These are phyloP conservation scores for Massariosphaeria phaeospora DNA, from an alignment of 495 filamentous ascomycete species.

Conservation along the genomic window DNA sequence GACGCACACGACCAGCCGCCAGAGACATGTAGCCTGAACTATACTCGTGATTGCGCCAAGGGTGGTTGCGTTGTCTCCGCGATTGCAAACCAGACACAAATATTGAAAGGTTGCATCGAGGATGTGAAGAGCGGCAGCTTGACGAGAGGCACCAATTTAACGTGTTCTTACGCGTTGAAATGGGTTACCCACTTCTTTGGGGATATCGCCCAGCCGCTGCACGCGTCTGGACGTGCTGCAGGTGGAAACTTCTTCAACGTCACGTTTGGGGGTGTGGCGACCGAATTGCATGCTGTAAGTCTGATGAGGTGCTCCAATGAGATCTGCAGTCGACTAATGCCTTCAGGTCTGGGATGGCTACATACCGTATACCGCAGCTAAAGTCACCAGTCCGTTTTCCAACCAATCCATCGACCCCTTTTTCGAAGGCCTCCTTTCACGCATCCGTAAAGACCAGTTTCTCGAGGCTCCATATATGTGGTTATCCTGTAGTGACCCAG, in stretches of 20 bases:
- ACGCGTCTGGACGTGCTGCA: constrained; percentile 32
- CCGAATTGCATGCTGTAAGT: constrained; percentile 28
- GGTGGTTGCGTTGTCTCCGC: constrained; percentile 37
- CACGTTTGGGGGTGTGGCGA: constrained; percentile 25
- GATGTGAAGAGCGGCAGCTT: constrained; percentile 25
- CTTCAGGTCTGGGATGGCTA: constrained; percentile 36
- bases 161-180: constrained; percentile 34
- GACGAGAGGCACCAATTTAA: constrained; percentile 28
- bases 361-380: constrained; percentile 35
- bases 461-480: constrained; percentile 25
- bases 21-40: constrained; percentile 27
- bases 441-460: constrained; percentile 34
- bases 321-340: constrained; percentile 12
- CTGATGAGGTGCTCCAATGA: background rate
- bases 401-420: constrained; percentile 34
- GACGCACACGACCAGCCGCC: constrained; percentile 28
- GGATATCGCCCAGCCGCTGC: constrained; percentile 37
- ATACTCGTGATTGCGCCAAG: constrained; percentile 30
- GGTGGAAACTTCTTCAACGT: constrained; percentile 35
- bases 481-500: constrained; percentile 34
- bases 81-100: constrained; percentile 32
- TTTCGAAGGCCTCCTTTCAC: constrained; percentile 26
- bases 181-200: constrained; percentile 29
- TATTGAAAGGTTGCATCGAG: constrained; percentile 33
- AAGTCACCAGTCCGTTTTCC: constrained; percentile 28